phyloP scores from a whole-genome alignment of 1,284 basidiomycete genomes.

The Chalciporus sp. region DNA sequence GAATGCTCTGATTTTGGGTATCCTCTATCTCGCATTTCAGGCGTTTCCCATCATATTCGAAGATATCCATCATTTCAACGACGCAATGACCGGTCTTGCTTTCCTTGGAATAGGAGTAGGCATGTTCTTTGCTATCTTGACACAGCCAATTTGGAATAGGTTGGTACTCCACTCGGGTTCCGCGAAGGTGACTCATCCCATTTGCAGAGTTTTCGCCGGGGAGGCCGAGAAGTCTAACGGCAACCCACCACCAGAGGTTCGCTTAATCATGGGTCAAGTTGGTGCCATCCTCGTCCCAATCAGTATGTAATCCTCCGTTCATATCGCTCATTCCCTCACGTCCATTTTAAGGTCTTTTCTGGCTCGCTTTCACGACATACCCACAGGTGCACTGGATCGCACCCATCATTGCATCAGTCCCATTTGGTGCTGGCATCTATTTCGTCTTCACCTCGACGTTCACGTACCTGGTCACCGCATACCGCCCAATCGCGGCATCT shows the following conservation, averaged over 20 bases:
- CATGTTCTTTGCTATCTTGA: constrained; percentile 47
- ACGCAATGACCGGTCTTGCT: constrained; percentile 52
- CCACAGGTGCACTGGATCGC: constrained; percentile 70
- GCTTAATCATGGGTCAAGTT: constrained; percentile 66
- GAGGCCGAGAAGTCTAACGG: constrained; percentile 43
- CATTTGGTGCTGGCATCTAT: constrained; percentile 61
- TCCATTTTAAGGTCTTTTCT: constrained; percentile 53
- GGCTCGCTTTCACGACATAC: constrained; percentile 76
- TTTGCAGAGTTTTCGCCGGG: constrained; percentile 32
- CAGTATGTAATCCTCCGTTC: constrained; percentile 33
- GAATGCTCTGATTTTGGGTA: constrained; percentile 61
- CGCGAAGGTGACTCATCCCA: background rate
- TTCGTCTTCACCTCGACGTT: constrained; percentile 71
- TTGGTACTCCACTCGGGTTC: constrained; percentile 21
- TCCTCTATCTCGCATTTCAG: constrained; percentile 65
- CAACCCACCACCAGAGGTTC: constrained; percentile 66
- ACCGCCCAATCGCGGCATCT: constrained; percentile 76
- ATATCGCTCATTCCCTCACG: background rate
- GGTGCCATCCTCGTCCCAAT: constrained; percentile 72
- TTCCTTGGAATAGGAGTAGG: constrained; percentile 69
- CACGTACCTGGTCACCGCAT: constrained; percentile 72
- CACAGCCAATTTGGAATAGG: constrained; percentile 59
- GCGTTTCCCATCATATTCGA: constrained; percentile 62
- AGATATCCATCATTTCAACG: constrained; percentile 51
- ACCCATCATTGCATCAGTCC: constrained; percentile 65